Evolutionary conservation across 2,329 filamentous ascomycete species (phyloP).

Genomic region (Didymella sp.): DNA sequence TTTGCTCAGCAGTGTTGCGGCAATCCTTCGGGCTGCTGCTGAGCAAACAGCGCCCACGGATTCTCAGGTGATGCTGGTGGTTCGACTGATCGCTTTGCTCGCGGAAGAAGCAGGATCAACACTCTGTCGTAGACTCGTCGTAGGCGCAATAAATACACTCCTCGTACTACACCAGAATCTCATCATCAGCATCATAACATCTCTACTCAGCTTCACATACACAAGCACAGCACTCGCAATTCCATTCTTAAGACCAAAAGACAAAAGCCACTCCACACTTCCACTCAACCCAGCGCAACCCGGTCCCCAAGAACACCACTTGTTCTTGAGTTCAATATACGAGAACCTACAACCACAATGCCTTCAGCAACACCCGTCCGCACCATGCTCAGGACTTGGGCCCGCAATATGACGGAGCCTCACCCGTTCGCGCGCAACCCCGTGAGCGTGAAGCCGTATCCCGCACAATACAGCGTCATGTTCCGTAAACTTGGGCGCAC

Average conservation of each 20-base stretch:
- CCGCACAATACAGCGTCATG: constrained; percentile 34
- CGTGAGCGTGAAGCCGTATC: constrained; percentile 31
- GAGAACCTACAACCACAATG: constrained; percentile 29
- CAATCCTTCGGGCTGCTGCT: constrained; percentile 1
- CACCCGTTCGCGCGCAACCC: constrained; percentile 48
- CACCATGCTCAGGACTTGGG: constrained; percentile 41
- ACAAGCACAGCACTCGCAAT: constrained; percentile 10
- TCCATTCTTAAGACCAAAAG: background rate
- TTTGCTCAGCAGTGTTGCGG: background rate
- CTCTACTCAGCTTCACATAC: constrained; percentile 7
- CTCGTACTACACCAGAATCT: background rate
- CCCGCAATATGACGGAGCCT: constrained; percentile 45
- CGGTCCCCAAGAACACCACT: constrained; percentile 2
- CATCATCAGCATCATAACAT: constrained; percentile 3
- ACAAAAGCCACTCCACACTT: background rate
- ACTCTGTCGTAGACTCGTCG: background rate
- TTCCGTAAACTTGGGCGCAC: constrained; percentile 33
- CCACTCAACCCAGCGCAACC: background rate
- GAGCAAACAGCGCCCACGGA: background rate
- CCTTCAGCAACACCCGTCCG: constrained; percentile 42
- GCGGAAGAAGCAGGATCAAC: constrained; percentile 1
- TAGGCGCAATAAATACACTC: constrained; percentile 13
- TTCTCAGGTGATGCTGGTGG: constrained; percentile 32
- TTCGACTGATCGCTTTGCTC: constrained; percentile 2
- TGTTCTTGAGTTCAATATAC: background rate